Percentiles rank a stretch among this genome's conserved stretches.
Evolutionary conservation across 2,329 filamentous ascomycete species (phyloP).

Genomic region (Claviceps quebecensis): DNA sequence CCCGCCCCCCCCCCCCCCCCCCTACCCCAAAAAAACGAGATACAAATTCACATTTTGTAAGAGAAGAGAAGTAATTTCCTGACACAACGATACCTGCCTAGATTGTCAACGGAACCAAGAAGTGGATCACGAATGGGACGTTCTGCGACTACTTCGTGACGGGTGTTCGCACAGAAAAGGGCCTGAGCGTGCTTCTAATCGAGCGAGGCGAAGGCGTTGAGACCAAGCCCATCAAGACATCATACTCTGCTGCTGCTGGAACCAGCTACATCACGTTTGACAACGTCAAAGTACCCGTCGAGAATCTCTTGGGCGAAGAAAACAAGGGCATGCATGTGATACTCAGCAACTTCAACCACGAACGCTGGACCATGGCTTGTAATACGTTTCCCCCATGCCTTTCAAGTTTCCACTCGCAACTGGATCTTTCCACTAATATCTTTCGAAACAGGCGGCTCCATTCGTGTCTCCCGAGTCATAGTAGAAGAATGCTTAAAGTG

Average conservation of each 20-base stretch:
- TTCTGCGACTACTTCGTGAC: constrained; percentile 76
- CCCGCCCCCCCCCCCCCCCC: no score
- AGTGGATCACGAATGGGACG: constrained; percentile 75
- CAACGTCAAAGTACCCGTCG: constrained; percentile 71
- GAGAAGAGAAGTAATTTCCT: neutral
- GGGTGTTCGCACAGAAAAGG: constrained; percentile 65
- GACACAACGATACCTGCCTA: constrained; percentile 6
- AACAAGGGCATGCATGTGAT: constrained; percentile 79
- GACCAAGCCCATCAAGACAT: constrained; percentile 66
- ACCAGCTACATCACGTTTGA: constrained; percentile 73
- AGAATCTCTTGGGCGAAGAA: constrained; percentile 66
- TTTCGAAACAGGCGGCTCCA: constrained; percentile 31
- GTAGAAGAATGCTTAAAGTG: constrained; percentile 81
- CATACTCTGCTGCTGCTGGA: constrained; percentile 65
- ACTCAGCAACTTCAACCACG: constrained; percentile 79
- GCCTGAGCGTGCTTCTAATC: constrained; percentile 64
- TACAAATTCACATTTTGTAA: no score
- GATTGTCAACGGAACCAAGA: constrained; percentile 61
- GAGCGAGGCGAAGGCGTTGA: constrained; percentile 60
- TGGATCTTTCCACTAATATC: neutral
- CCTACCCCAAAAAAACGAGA: neutral
- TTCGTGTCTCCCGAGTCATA: constrained; percentile 52
- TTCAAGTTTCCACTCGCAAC: neutral
- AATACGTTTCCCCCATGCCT: constrained; percentile 21
- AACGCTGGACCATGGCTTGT: constrained; percentile 65